Percentiles rank a stretch among this genome's conserved stretches.
These are phyloP conservation scores for Centella asiatica DNA, from an alignment of 129 eudicot genomes.

Conservation along the genomic window DNA sequence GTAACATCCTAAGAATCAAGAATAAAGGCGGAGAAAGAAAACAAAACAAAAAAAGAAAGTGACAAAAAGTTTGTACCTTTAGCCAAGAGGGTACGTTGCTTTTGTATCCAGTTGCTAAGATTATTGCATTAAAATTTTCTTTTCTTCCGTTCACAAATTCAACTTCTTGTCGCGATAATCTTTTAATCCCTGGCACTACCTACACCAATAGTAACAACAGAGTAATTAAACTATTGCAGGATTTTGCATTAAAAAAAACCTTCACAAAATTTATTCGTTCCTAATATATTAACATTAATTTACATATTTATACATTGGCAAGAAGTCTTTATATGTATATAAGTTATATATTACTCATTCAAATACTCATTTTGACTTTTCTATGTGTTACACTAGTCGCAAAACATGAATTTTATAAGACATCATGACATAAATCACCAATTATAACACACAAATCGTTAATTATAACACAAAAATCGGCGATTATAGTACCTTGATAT, in stretches of 20 bases:
- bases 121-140: constrained; percentile 82
- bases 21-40: constrained; percentile 1
- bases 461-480: too few relatives aligned
- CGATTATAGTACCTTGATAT: constrained; percentile 74
- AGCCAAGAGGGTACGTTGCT: constrained; percentile 98
- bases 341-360: too few relatives aligned
- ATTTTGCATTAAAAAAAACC: too few relatives aligned
- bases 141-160: constrained; percentile 65
- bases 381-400: too few relatives aligned
- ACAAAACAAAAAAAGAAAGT: constrained; percentile 8
- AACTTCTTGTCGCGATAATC: constrained; percentile 41
- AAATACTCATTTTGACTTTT: too few relatives aligned
- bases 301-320: not conserved
- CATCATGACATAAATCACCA: too few relatives aligned
- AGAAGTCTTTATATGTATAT: not conserved
- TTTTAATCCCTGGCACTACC: constrained; percentile 58
- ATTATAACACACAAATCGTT: too few relatives aligned
- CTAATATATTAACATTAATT: not conserved
- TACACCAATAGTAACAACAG: constrained; percentile 20
- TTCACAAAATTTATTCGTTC: too few relatives aligned
- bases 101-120: constrained; percentile 93
- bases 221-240: not conserved
- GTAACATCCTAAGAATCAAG: constrained; percentile 4
- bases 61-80: constrained; percentile 42
- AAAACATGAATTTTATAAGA: too few relatives aligned